Percentiles rank a stretch among this genome's conserved stretches.
phyloP scores from a whole-genome alignment of 257 asterid species.

The Solanum chmielewskii region DNA sequence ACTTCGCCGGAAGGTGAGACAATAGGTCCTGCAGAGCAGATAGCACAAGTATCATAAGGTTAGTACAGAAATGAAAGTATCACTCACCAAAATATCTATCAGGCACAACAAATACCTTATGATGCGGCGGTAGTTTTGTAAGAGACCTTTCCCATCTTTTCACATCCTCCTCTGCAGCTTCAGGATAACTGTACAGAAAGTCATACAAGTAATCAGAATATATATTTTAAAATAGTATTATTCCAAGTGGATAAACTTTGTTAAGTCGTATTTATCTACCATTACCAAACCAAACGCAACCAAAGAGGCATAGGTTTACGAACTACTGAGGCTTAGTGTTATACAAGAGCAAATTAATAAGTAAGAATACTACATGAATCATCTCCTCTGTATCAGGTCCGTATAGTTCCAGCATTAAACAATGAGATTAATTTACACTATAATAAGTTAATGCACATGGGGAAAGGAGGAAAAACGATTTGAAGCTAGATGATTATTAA shows the following conservation, averaged over 20 bases:
- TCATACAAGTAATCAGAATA: background rate
- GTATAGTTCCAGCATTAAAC: background rate
- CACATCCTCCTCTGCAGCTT: conserved; percentile 88
- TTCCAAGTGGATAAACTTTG: background rate
- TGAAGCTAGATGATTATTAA: background rate
- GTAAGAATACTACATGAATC: background rate
- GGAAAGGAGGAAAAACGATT: background rate
- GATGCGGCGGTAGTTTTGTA: conserved; percentile 52
- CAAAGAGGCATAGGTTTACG: background rate
- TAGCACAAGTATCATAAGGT: conserved; percentile 2
- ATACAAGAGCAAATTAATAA: background rate
- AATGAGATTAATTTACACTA: background rate
- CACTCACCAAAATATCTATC: background rate
- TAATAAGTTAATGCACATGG: background rate
- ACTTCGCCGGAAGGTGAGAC: conserved; percentile 68
- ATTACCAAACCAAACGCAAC: background rate
- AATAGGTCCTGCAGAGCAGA: conserved; percentile 61
- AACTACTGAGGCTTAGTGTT: background rate
- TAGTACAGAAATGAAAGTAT: background rate
- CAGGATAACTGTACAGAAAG: conserved; percentile 62
- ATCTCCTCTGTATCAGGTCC: background rate
- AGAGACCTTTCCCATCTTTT: conserved; percentile 72
- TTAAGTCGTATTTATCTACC: background rate
- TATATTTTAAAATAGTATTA: background rate
- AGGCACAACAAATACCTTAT: conserved; percentile 45